A percentile compares a stretch with the other conserved stretches of the same genome.
These are phyloP conservation scores for Lineolata rhizophorae DNA, from an alignment of 495 filamentous ascomycete species.

Conservation along the genomic window DNA sequence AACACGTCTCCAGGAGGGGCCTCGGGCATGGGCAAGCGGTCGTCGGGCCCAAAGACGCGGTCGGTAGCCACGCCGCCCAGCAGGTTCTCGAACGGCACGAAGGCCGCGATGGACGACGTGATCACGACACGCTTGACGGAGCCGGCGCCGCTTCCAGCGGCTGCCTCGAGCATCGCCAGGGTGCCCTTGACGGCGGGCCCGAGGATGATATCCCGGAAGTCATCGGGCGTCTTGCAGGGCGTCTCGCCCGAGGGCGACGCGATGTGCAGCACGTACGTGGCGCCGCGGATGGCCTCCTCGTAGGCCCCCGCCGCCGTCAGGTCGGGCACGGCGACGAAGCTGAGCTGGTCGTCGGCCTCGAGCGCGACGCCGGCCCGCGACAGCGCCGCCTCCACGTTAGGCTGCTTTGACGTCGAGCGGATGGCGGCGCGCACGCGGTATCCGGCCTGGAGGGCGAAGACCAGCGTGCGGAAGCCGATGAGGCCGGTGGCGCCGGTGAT, in stretches of 20 bases:
- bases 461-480: slow-evolving; percentile 8
- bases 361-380: not conserved
- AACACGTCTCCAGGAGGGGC: slow-evolving; percentile 3
- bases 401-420: slow-evolving; percentile 5
- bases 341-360: slow-evolving; percentile 5
- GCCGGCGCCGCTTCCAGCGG: slow-evolving; percentile 9
- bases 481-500: slow-evolving; percentile 10
- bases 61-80: not conserved
- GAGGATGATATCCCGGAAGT: slow-evolving; percentile 12
- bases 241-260: slow-evolving; percentile 13
- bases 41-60: no score
- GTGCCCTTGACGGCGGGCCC: slow-evolving; percentile 13
- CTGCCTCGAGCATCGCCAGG: slow-evolving; percentile 12
- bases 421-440: slow-evolving; percentile 9
- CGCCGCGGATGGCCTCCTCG: slow-evolving; percentile 17
- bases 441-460: slow-evolving; percentile 7
- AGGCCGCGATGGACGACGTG: slow-evolving; percentile 14
- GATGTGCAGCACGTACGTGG: slow-evolving; percentile 21
- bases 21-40: slow-evolving; percentile 2
- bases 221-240: not conserved
- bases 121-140: slow-evolving; percentile 16
- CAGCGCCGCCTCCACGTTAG: slow-evolving; percentile 3
- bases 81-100: slow-evolving; percentile 3
- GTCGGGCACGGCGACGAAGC: slow-evolving; percentile 20
- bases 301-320: slow-evolving; percentile 18